These are phyloP conservation scores for Cladosporium sp. DNA, from an alignment of 2,329 filamentous ascomycete genomes.

Conservation along the genomic window DNA sequence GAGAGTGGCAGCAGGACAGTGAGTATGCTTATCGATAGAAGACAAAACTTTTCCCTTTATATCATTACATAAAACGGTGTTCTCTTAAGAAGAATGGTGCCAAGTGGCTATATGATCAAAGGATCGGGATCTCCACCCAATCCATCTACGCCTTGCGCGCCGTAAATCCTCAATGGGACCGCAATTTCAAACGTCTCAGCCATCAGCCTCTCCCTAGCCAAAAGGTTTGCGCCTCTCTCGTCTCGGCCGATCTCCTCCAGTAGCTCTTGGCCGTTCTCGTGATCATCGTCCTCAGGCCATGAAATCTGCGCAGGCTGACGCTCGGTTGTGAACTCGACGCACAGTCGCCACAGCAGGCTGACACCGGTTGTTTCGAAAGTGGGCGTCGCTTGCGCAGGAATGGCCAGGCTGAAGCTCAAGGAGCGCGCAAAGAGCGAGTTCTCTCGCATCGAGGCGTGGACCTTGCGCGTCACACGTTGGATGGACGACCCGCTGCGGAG, in stretches of 20 bases:
- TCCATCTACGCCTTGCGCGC: constrained; percentile 32
- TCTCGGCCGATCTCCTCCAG: constrained; percentile 40
- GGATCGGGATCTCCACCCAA: constrained; percentile 27
- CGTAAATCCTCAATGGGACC: constrained; percentile 42
- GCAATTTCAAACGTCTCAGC: constrained; percentile 42
- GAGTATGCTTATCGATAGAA: background rate
- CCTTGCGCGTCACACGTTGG: constrained; percentile 79
- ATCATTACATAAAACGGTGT: constrained; percentile 2
- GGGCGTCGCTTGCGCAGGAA: constrained; percentile 81
- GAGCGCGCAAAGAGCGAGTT: constrained; percentile 79
- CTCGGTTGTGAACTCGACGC: constrained; percentile 85
- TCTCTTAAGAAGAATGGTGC: constrained; percentile 1
- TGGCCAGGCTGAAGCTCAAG: constrained; percentile 77
- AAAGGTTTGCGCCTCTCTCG: constrained; percentile 38
- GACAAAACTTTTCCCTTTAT: background rate
- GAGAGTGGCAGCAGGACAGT: background rate
- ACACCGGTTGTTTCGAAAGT: constrained; percentile 91
- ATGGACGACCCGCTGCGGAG: constrained; percentile 84
- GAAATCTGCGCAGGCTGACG: constrained; percentile 25
- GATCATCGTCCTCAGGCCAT: constrained; percentile 60
- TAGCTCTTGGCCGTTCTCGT: constrained; percentile 62
- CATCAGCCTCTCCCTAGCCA: constrained; percentile 39
- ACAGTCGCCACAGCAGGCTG: constrained; percentile 81
- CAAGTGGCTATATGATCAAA: constrained; percentile 25
- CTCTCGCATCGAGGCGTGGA: constrained; percentile 77